Evolutionary conservation across 441 rosid genomes (phyloP), one percentile per base, ranked within the genome.

Genomic region (Syzygium malaccense): DNA sequence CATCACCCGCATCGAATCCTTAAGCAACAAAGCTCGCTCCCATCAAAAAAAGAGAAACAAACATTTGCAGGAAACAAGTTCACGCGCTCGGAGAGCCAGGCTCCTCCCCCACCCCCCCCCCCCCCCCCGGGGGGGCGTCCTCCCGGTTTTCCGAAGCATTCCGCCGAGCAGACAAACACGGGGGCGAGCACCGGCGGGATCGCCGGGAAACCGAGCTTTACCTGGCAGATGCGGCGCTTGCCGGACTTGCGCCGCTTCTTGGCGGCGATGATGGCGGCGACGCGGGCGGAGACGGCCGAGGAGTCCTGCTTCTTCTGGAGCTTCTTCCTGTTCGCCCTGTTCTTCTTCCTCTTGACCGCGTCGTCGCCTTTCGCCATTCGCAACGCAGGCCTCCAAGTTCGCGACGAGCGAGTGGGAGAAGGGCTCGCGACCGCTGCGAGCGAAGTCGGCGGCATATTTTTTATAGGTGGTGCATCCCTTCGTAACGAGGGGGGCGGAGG

Each of bases 351-450:
- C 91, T 62, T 88, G 75, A 93, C 86, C 20, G 93, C 88, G 91
- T 96, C 98, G 88, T 95, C 99, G 13, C 98, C 99, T 89, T 96
- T 96, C 28, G 94, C 95, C 99, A 96, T 97, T 97, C 87, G 23
- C 17, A n/a, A 23, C 15, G 49, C 33, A 19, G 32, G 7, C 23
- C 64, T 17, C 23, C 48, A 33, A 86, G 87, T 20, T 71, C 80
- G 80, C 8, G 9, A 12, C 19, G 33, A 68, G 23, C 11, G 64
- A 32, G 25, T 55, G 23, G 8, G 54, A 10, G n/a, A 10, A 37
- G n/a, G 51, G 30, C 26, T n/a, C 5, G 85, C 7, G 84, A 6
- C 87, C 53, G 89, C 89, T 26, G 89, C 55, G 80, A 2, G 37
- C 4, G 9, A 5, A 68, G 79, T 68, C 79, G 79, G 79, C 79